phyloP scores from a whole-genome alignment of 345 rosid genomes.

The Gossypium stocksii region DNA sequence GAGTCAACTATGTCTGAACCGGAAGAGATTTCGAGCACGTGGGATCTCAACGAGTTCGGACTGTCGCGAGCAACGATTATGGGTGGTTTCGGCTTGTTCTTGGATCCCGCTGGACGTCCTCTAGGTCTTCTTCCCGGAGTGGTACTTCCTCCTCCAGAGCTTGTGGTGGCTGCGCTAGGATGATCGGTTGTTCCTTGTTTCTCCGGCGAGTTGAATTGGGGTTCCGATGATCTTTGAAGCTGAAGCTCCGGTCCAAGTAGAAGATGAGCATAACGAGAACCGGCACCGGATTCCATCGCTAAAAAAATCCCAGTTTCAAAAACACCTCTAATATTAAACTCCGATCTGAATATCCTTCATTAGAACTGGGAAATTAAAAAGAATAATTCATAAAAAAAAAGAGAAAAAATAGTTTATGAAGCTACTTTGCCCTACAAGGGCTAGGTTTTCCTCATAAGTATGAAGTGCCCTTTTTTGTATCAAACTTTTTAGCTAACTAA shows the following conservation, averaged over 20 bases:
- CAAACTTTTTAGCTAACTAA: background rate
- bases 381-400: constrained; percentile 21
- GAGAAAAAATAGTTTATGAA: constrained; percentile 8
- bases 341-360: background rate
- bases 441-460: background rate
- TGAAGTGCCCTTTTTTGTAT: background rate
- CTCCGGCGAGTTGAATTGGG: constrained; percentile 27
- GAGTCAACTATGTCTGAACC: constrained; percentile 58
- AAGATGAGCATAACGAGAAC: constrained; percentile 40
- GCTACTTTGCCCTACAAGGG: background rate
- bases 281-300: constrained; percentile 25
- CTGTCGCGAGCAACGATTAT: constrained; percentile 58
- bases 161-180: constrained; percentile 32
- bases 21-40: constrained; percentile 53
- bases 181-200: constrained; percentile 34
- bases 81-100: constrained; percentile 67
- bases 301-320: background rate
- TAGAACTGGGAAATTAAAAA: constrained; percentile 10
- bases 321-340: background rate
- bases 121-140: constrained; percentile 53
- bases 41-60: constrained; percentile 63
- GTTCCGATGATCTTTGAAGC: constrained; percentile 33
- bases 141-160: constrained; percentile 26
- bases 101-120: constrained; percentile 72
- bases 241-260: constrained; percentile 44